Evolutionary conservation across 1,284 basidiomycete genomes (phyloP).

Genomic region (Polyporus tsugae): DNA sequence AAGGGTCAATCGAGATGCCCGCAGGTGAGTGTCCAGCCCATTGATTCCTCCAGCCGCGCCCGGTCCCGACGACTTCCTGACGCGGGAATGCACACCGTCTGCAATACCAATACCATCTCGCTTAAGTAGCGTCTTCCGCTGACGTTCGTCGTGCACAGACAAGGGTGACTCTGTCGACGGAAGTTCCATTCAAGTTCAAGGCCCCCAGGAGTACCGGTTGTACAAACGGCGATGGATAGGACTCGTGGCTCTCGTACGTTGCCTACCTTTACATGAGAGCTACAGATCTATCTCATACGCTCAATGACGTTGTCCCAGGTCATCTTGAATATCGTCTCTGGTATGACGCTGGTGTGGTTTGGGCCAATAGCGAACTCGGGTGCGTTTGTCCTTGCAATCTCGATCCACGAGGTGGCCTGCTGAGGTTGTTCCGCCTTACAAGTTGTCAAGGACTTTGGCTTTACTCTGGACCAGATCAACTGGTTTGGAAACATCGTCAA

Average conservation of each 20-base stretch:
- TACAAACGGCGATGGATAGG: slow-evolving; percentile 76
- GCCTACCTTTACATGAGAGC: not conserved
- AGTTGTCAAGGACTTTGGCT: slow-evolving; percentile 69
- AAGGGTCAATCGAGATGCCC: slow-evolving; percentile 18
- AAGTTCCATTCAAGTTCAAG: not conserved
- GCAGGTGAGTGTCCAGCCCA: slow-evolving; percentile 12
- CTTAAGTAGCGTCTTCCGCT: not conserved
- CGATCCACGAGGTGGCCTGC: not conserved
- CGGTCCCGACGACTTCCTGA: not conserved
- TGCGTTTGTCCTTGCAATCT: slow-evolving; percentile 39
- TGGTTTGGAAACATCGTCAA: slow-evolving; percentile 79
- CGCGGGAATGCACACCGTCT: not conserved
- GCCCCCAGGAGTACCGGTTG: slow-evolving; percentile 54
- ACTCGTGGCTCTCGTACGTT: slow-evolving; percentile 64
- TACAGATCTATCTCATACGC: not conserved
- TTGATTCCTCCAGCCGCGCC: not conserved
- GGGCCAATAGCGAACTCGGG: slow-evolving; percentile 77
- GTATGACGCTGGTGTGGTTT: slow-evolving; percentile 77
- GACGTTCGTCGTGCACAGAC: not conserved
- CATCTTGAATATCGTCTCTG: slow-evolving; percentile 65
- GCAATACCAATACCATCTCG: not conserved
- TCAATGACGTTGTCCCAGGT: slow-evolving; percentile 49
- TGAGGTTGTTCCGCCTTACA: not conserved
- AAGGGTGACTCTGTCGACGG: slow-evolving; percentile 10
- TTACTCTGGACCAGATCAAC: slow-evolving; percentile 72